These are phyloP conservation scores for Aspergillus japonicus DNA, from an alignment of 2,329 filamentous ascomycete species.

Conservation along the genomic window DNA sequence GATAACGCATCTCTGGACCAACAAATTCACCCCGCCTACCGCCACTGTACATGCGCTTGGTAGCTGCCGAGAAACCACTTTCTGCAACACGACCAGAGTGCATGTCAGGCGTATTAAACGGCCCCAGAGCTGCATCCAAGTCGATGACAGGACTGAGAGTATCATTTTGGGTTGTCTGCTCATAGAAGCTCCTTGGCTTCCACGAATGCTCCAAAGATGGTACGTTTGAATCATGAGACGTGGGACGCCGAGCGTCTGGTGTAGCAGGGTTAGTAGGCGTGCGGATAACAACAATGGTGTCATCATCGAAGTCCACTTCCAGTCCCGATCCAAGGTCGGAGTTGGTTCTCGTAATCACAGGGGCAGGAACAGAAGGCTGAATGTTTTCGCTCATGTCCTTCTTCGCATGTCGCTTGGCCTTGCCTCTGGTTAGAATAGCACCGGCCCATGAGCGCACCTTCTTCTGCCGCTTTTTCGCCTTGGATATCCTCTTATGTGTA, in stretches of 20 bases:
- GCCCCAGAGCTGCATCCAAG: constrained; percentile 86
- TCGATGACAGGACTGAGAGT: constrained; percentile 80
- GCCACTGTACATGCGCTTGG: constrained; percentile 50
- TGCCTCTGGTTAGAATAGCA: constrained; percentile 49
- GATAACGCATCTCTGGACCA: constrained; percentile 50
- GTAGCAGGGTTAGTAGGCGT: constrained; percentile 41
- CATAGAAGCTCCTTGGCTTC: constrained; percentile 47
- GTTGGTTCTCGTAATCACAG: constrained; percentile 40
- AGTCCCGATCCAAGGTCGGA: constrained; percentile 44
- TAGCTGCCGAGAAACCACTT: constrained; percentile 41
- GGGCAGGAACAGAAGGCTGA: constrained; percentile 45
- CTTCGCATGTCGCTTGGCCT: constrained; percentile 48
- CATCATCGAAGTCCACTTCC: constrained; percentile 51
- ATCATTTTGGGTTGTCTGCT: constrained; percentile 57
- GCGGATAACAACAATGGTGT: constrained; percentile 49
- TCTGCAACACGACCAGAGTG: constrained; percentile 30
- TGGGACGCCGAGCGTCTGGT: constrained; percentile 25
- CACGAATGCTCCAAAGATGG: constrained; percentile 38
- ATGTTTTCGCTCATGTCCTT: constrained; percentile 35
- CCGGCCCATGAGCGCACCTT: constrained; percentile 67
- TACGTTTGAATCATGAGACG: constrained; percentile 16
- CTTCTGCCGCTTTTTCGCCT: constrained; percentile 59
- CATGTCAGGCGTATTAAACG: constrained; percentile 71
- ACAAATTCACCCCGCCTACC: constrained; percentile 47
- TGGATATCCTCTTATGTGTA: constrained; percentile 35